These are phyloP conservation scores for Zygosaccharomyces sapae DNA, from an alignment of 1,139 yeast genomes.

Conservation along the genomic window DNA sequence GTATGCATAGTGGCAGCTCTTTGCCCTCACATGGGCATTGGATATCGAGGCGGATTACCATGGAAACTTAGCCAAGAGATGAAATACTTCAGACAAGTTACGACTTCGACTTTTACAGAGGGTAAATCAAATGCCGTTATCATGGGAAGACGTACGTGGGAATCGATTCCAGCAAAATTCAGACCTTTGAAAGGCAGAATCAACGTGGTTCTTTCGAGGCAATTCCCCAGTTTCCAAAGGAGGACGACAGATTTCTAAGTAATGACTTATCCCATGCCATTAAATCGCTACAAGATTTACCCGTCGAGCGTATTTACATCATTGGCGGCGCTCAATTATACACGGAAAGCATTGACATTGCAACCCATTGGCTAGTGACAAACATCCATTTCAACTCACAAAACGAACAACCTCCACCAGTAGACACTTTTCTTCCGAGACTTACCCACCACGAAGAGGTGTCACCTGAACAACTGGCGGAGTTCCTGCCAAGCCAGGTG, in stretches of 20 bases:
- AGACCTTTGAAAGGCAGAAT: slow-evolving; percentile 75
- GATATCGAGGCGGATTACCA: slow-evolving; percentile 74
- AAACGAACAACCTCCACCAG: slow-evolving; percentile 30
- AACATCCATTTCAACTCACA: slow-evolving; percentile 43
- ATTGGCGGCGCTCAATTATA: slow-evolving; percentile 95
- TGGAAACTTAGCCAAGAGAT: slow-evolving; percentile 86
- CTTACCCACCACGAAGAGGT: slow-evolving; percentile 23
- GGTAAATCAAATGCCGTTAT: slow-evolving; percentile 65
- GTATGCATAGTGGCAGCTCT: slow-evolving; percentile 81
- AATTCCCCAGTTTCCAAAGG: slow-evolving; percentile 42
- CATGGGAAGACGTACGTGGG: slow-evolving; percentile 98
- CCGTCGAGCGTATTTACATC: slow-evolving; percentile 60
- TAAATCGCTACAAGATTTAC: slow-evolving; percentile 21
- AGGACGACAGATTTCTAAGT: slow-evolving; percentile 19
- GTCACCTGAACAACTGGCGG: slow-evolving; percentile 9
- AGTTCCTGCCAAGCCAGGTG: slow-evolving; percentile 24
- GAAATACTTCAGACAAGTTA: slow-evolving; percentile 74
- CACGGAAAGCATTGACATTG: slow-evolving; percentile 47
- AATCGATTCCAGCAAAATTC: slow-evolving; percentile 78
- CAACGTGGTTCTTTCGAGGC: slow-evolving; percentile 50
- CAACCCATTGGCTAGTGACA: slow-evolving; percentile 67
- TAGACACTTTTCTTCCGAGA: slow-evolving; percentile 55
- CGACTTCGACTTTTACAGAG: slow-evolving; percentile 43
- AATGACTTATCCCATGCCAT: slow-evolving; percentile 24
- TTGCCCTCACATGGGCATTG: slow-evolving; percentile 78